Percentiles rank a stretch among this genome's conserved stretches.
These are phyloP conservation scores for Peziza echinospora DNA, from an alignment of 495 filamentous ascomycete species.

Conservation along the genomic window DNA sequence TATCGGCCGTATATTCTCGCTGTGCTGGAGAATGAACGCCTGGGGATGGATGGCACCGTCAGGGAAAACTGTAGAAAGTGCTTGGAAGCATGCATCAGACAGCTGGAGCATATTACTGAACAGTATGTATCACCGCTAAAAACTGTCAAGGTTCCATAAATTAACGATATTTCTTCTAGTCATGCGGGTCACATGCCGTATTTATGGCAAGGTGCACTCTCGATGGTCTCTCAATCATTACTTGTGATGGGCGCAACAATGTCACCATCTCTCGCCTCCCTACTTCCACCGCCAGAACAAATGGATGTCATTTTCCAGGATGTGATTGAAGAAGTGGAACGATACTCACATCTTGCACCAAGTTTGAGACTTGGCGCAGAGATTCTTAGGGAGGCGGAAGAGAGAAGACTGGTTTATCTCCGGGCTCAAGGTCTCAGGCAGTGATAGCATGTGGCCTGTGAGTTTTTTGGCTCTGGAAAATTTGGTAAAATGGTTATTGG, in stretches of 20 bases:
- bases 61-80: constrained; percentile 60
- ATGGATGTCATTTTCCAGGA: constrained; percentile 55
- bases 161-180: constrained; percentile 24
- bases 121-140: constrained; percentile 34
- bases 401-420: constrained; percentile 35
- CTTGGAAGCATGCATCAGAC: constrained; percentile 58
- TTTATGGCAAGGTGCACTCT: constrained; percentile 64
- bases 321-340: constrained; percentile 49
- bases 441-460: too few species aligned
- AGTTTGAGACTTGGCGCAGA: constrained; percentile 50
- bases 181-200: constrained; percentile 74
- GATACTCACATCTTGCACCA: constrained; percentile 51
- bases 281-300: constrained; percentile 41
- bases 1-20: constrained; percentile 65
- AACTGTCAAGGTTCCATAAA: too few species aligned
- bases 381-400: constrained; percentile 58
- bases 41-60: constrained; percentile 42
- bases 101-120: constrained; percentile 55
- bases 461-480: too few species aligned
- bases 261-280: constrained; percentile 45
- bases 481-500: too few species aligned
- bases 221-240: constrained; percentile 58
- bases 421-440: too few species aligned
- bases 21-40: constrained; percentile 55
- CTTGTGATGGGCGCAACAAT: constrained; percentile 68